These are phyloP conservation scores for Paracoccidioides brasiliensis DNA, from an alignment of 2,329 filamentous ascomycete genomes.

Conservation along the genomic window DNA sequence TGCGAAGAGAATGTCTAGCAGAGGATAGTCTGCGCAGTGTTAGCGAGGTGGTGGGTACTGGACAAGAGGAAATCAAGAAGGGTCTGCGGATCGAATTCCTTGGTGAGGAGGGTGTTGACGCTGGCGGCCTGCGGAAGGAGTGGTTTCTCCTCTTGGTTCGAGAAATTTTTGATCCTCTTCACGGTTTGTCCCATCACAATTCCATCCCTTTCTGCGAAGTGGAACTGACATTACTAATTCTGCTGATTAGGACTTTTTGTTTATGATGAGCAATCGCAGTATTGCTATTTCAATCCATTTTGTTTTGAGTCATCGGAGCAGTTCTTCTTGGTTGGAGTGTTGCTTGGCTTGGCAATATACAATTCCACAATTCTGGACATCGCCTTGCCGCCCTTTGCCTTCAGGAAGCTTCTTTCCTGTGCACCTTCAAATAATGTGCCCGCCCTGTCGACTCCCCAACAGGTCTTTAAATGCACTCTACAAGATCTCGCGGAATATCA, in stretches of 20 bases:
- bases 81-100: slow-evolving; percentile 71
- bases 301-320: slow-evolving; percentile 86
- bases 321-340: slow-evolving; percentile 77
- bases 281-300: slow-evolving; percentile 86
- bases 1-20: slow-evolving; percentile 73
- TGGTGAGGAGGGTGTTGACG: slow-evolving; percentile 84
- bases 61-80: slow-evolving; percentile 80
- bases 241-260: slow-evolving; percentile 60
- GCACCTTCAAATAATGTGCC: slow-evolving; percentile 49
- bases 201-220: not conserved
- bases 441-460: slow-evolving; percentile 44
- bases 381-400: slow-evolving; percentile 75
- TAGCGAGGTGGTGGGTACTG: slow-evolving; percentile 68
- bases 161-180: slow-evolving; percentile 81
- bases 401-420: slow-evolving; percentile 70
- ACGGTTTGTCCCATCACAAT: slow-evolving; percentile 46
- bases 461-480: slow-evolving; percentile 56
- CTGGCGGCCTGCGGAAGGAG: slow-evolving; percentile 78
- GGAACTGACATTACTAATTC: not conserved
- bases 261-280: slow-evolving; percentile 80
- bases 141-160: slow-evolving; percentile 83
- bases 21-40: slow-evolving; percentile 78
- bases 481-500: slow-evolving; percentile 74
- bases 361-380: slow-evolving; percentile 89
- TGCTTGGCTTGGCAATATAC: slow-evolving; percentile 82